These are phyloP conservation scores for Fermentozyma sake DNA, from an alignment of 1,139 yeast species.

Conservation along the genomic window DNA sequence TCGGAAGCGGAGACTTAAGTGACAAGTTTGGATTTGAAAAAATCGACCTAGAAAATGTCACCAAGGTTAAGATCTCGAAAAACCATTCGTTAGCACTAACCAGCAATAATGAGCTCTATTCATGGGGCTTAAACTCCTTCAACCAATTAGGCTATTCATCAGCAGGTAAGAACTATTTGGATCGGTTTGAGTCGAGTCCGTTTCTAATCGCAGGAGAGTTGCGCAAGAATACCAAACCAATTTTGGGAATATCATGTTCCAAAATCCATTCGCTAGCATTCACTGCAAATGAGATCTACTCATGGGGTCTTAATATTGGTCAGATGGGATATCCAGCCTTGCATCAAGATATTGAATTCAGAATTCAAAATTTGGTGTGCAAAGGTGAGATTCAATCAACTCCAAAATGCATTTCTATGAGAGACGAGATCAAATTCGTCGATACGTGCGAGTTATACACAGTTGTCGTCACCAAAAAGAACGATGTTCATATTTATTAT, in stretches of 20 bases:
- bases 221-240: slow-evolving; percentile 20
- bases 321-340: slow-evolving; percentile 63
- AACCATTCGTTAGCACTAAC: slow-evolving; percentile 64
- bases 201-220: slow-evolving; percentile 48
- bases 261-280: slow-evolving; percentile 68
- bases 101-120: slow-evolving; percentile 46
- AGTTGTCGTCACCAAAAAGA: slow-evolving; percentile 53
- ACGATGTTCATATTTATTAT: slow-evolving; percentile 61
- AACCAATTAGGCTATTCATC: slow-evolving; percentile 63
- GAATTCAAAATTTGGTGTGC: slow-evolving; percentile 21
- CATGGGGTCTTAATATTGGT: slow-evolving; percentile 86
- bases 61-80: slow-evolving; percentile 47
- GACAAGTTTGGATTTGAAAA: slow-evolving; percentile 36
- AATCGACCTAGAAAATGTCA: slow-evolving; percentile 23
- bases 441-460: slow-evolving; percentile 72
- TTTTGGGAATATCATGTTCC: slow-evolving; percentile 63
- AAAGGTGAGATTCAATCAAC: slow-evolving; percentile 32
- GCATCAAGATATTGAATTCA: slow-evolving; percentile 19
- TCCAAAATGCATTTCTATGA: slow-evolving; percentile 45
- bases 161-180: slow-evolving; percentile 21
- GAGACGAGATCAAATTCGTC: slow-evolving; percentile 52
- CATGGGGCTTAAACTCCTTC: slow-evolving; percentile 76
- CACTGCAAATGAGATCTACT: slow-evolving; percentile 45
- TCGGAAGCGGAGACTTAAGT: slow-evolving; percentile 48
- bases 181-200: slow-evolving; percentile 45